Base-by-base conservation (phyloP, 2,329 filamentous ascomycete species). In the Sporothrix curviconia region DNA sequence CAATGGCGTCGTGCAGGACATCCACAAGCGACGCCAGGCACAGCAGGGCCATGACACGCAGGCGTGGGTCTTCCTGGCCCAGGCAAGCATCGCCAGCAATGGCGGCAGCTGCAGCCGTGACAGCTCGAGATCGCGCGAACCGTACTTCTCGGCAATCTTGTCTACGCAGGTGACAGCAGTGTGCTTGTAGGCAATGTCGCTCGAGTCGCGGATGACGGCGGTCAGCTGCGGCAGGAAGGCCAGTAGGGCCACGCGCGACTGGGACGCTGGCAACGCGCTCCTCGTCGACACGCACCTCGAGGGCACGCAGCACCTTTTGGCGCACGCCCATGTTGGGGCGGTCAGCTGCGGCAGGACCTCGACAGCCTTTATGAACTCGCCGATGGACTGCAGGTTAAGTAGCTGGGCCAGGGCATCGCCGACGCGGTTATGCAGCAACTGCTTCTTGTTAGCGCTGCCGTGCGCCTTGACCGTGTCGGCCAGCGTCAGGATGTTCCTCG, bases 121-220 rank as follows among this genome's bases (percentile, higher is more conserved):
- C 87, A 44, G 84, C 63, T 87, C 83, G 1, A 87, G 78, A 66
- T 96, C 89, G 70, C 92, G 95, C 76, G 94, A 95, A 64, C 94
- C 95, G 69, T 96, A 97, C 70, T 92, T 92, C 72, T 96, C 92
- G 2, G 89, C 83, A 61, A 99, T 95, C 70, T 90, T 89, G 72
- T 96, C 92, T 44, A 97, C 86, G 65, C 92, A 97, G 36, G 85
- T 85, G 61, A 99, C 85, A 1, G 92, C 89, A 11, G 89, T 90
- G 65, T 91, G 86, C 72, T 92, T 91, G 69, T 94, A 86, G 28
- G 84, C 78, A 55, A 87, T 81, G 63, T 94, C 85, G 32, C 80
- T 76, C 7, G 88, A 87, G 51, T 87, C 81, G 56, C 86, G 78
- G 59, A 99, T 83, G 46, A 95, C 88, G 19, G 81, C 78, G 17